Evolutionary conservation across 2,329 filamentous ascomycete genomes (phyloP), one percentile per base, ranked within the genome.

Genomic region (Colletotrichum sp.): DNA sequence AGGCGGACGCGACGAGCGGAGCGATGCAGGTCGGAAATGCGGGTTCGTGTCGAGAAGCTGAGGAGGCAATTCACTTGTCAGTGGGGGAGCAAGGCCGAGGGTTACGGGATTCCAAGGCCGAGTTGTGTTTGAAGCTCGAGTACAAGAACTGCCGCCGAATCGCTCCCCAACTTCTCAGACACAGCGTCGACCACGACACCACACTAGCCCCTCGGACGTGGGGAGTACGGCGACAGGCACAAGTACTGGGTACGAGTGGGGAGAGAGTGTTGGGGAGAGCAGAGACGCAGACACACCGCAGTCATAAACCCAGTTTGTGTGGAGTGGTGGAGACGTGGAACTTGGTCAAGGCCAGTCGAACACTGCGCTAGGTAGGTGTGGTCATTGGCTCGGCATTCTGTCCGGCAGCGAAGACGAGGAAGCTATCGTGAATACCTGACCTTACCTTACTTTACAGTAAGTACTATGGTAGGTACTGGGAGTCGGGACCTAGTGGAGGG

Each of bases 21-120:
- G 44, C 26, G 63, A 36, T 59, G 57, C 73, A 67, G 52, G 62
- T 65, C 70, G 64, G 57, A 72, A 75, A 73, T 75, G 73, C 73
- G 70, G 48, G 70, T 68, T 75, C 24, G 71, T 30, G 57, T 68
- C 44, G 65, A 59, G 55, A n/a, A 55, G 18, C 34, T 36, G 34
- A 30, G 36, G 48, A 71, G 34, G 16, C 67, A 12, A 44, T 28
- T 32, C 34, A 48, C 18, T 62, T 34, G 28, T 71, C n/a, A 13
- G 68, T 72, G 71, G 66, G 71, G 71, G 71, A 55, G 59, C 39
- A 24, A 36, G 39, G 52, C 28, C 18, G n/a, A 30, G 36, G 24
- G 34, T 30, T 18, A 66, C 22, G 63, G 63, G 65, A 72, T 62
- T 55, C 52, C 15, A 32, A 68, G 36, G 18, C 44, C 70, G 34